Percentiles rank a stretch among this genome's conserved stretches.
Evolutionary conservation across 306 rosid species (phyloP).

Genomic region (Trifolium pratense): DNA sequence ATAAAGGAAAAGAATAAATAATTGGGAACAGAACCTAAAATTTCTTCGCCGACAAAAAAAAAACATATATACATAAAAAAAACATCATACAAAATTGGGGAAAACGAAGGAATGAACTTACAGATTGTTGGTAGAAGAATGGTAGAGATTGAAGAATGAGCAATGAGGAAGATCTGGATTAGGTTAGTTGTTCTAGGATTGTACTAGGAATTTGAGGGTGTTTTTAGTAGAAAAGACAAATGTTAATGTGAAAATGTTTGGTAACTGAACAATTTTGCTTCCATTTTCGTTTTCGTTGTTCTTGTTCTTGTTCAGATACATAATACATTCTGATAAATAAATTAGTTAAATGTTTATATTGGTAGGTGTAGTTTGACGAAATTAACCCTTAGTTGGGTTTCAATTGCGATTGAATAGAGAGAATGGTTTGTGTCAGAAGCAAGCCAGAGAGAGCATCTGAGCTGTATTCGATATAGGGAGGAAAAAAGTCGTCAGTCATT

Average conservation of each 20-base stretch:
- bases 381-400: constrained; percentile 40
- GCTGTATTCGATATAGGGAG: constrained; percentile 61
- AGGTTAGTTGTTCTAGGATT: neutral
- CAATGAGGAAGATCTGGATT: constrained; percentile 43
- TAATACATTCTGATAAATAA: neutral
- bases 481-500: constrained; percentile 21
- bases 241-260: constrained; percentile 1
- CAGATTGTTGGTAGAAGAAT: constrained; percentile 37
- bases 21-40: constrained; percentile 35
- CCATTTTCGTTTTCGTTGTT: neutral
- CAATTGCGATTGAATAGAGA: constrained; percentile 7
- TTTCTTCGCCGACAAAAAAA: constrained; percentile 55
- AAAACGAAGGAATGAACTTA: constrained; percentile 37
- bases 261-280: neutral
- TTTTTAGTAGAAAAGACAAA: neutral
- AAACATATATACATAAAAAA: neutral
- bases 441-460: constrained; percentile 58
- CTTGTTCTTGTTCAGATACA: neutral
- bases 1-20: neutral
- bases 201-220: neutral
- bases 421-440: constrained; percentile 69
- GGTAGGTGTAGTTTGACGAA: constrained; percentile 31
- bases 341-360: neutral
- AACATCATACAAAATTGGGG: constrained; percentile 11
- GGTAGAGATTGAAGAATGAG: neutral